Conservation (phyloP, 108 stramenopile genomes). For the Skeletonema potamos region DNA sequence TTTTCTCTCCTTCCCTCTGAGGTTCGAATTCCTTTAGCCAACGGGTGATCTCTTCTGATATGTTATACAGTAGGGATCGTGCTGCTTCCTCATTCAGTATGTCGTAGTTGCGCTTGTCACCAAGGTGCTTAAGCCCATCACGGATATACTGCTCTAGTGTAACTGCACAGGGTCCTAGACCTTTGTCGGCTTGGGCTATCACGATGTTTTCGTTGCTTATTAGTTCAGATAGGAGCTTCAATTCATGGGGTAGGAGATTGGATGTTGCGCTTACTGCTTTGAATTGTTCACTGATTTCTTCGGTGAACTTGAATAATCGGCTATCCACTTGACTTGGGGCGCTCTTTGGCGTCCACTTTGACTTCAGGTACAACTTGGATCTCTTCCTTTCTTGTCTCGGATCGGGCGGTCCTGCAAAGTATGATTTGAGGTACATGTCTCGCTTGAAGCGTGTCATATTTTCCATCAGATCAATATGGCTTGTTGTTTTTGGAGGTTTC, state of each 20-base stretch:
- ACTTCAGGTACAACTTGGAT: constrained; percentile 7
- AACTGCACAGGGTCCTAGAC: constrained; percentile 11
- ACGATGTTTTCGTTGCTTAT: neutral
- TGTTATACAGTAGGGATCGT: neutral
- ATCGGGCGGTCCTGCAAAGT: constrained; percentile 13
- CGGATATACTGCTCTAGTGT: neutral
- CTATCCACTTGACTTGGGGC: constrained; percentile 1
- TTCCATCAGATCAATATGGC: neutral
- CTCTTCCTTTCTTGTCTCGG: neutral
- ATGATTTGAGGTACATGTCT: neutral
- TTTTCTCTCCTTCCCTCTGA: neutral
- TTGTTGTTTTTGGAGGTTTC: neutral
- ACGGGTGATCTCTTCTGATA: neutral
- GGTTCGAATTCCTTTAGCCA: neutral
- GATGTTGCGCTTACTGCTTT: no score
- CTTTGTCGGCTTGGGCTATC: constrained; percentile 11
- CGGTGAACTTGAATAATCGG: neutral
- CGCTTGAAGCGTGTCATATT: constrained; percentile 6
- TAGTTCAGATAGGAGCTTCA: neutral
- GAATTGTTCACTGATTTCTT: neutral
- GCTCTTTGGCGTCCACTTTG: neutral
- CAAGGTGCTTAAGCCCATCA: constrained; percentile 5
- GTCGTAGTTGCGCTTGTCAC: neutral
- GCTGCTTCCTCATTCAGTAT: neutral
- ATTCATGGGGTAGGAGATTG: neutral